Evolutionary conservation across 2,329 filamentous ascomycete genomes (phyloP), one percentile per base, ranked within the genome.

Genomic region (Pseudophaeomoniella oleicola): DNA sequence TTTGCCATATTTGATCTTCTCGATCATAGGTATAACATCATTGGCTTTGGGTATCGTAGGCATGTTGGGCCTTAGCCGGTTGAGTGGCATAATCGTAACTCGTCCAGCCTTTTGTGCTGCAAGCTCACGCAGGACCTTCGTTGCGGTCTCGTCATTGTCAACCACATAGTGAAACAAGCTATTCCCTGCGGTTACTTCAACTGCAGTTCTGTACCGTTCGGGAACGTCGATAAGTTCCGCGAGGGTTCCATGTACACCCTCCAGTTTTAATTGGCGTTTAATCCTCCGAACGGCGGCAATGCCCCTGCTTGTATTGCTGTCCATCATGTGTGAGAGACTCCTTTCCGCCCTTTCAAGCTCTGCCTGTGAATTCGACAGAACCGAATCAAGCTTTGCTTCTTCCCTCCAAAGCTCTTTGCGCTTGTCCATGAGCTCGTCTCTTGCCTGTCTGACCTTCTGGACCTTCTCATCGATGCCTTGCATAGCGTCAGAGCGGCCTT

Each of bases 111-210:
- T 81, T 46, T 84, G 76, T 44, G 77, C 78, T 53, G 86, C 81
- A 17, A 98, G 66, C 11, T 77, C 72, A 46, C 88, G 81, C 31
- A 90, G 75, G 19, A 94, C 72, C 46, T 75, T 74, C 1, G 83
- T 85, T 1, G 87, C 86, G 0, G 87, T 94, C 30, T 81, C 75
- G 42, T 92, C 85, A 35, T 81, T 88, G 55, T 98, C 88, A 31
- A 96, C 88, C 9, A 98, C 78, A 46, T 94, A 94, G 58, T 98
- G 85, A 60, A 98, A 98, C 5, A 98, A 68, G 54, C 85, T 93
- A 44, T 78, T 79, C 13, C 90, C 90, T 2, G 88, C 90, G 36
- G 87, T 90, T 48, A 93, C 85, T 59, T 98, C 90, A 6, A 92
- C 81, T 2, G 90, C 85, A 9, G 87, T 76, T 42, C 86, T 77